A percentile compares a stretch with the other conserved stretches of the same genome.
Conservation (phyloP, 2,329 filamentous ascomycete species). For the Alternaria sp. region DNA sequence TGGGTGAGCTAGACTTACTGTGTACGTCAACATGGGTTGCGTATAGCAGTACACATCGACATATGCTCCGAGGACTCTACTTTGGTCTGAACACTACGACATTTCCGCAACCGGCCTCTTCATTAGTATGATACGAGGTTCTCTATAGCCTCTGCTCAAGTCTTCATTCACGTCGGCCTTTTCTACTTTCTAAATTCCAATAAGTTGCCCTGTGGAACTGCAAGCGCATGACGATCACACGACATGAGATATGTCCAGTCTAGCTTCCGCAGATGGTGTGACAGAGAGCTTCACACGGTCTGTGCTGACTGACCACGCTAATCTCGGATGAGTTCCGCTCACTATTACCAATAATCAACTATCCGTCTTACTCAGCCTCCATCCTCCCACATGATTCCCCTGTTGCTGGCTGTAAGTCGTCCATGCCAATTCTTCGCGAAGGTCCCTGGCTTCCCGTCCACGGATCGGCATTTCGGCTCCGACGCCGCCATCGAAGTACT, state of each 20-base stretch:
- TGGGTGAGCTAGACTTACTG: background rate
- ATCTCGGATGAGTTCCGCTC: conserved; percentile 9
- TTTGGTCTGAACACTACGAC: background rate
- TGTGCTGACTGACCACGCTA: conserved; percentile 27
- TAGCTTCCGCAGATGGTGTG: conserved; percentile 1
- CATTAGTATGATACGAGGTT: background rate
- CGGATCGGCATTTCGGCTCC: conserved; percentile 3
- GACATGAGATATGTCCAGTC: background rate
- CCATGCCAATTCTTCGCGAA: conserved; percentile 7
- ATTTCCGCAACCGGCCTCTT: background rate
- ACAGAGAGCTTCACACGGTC: background rate
- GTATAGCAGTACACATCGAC: background rate
- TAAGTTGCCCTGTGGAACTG: background rate
- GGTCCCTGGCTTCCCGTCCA: conserved; percentile 3
- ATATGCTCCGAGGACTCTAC: background rate
- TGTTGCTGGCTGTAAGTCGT: conserved; percentile 11
- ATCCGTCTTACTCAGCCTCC: conserved; percentile 32
- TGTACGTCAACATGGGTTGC: background rate
- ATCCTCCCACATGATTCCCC: conserved; percentile 12
- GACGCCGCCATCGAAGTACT: conserved; percentile 2
- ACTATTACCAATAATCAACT: conserved; percentile 29
- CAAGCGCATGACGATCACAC: conserved; percentile 10
- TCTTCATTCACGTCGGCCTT: background rate
- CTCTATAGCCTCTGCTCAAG: background rate
- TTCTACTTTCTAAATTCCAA: background rate